Conservation (phyloP, 805 yeast genomes). For the Geotrichum ghanense region DNA sequence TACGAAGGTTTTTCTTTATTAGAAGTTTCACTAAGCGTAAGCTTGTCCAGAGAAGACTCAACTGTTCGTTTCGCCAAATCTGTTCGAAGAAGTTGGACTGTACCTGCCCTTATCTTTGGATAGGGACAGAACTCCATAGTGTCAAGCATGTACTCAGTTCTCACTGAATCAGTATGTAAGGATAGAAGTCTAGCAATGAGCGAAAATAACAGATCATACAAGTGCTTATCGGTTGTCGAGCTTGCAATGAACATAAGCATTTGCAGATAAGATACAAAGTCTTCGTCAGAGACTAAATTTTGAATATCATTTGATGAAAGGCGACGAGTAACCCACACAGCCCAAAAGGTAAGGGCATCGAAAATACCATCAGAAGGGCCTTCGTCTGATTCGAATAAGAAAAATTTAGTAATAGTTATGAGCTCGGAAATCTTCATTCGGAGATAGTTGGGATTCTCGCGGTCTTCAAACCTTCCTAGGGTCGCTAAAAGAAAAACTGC, state of each 20-base stretch:
- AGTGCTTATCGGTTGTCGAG: conserved; percentile 27
- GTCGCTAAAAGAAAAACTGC: conserved; percentile 25
- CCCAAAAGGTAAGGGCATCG: conserved; percentile 27
- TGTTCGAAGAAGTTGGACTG: conserved; percentile 33
- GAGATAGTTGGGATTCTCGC: conserved; percentile 6
- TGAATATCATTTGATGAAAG: conserved; percentile 18
- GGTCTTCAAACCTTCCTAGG: conserved; percentile 20
- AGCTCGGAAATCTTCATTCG: conserved; percentile 14
- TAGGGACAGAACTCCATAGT: conserved; percentile 58
- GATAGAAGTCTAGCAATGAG: conserved; percentile 55
- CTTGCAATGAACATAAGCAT: conserved; percentile 28
- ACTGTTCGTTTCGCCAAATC: neutral
- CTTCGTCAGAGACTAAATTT: conserved; percentile 23
- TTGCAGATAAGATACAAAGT: conserved; percentile 31
- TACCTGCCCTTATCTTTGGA: conserved; percentile 45
- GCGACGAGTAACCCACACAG: conserved; percentile 20
- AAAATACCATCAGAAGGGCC: conserved; percentile 21
- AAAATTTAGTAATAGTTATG: conserved; percentile 13
- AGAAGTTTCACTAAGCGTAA: neutral
- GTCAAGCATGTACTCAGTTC: conserved; percentile 55
- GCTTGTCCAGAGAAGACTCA: neutral
- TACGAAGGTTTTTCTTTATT: neutral
- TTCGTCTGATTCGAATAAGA: conserved; percentile 4
- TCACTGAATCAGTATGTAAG: conserved; percentile 39
- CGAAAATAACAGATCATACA: conserved; percentile 40